A percentile compares a stretch with the other conserved stretches of the same genome.
Conservation (phyloP, 805 yeast genomes). For the Wickerhamiella galacta region DNA sequence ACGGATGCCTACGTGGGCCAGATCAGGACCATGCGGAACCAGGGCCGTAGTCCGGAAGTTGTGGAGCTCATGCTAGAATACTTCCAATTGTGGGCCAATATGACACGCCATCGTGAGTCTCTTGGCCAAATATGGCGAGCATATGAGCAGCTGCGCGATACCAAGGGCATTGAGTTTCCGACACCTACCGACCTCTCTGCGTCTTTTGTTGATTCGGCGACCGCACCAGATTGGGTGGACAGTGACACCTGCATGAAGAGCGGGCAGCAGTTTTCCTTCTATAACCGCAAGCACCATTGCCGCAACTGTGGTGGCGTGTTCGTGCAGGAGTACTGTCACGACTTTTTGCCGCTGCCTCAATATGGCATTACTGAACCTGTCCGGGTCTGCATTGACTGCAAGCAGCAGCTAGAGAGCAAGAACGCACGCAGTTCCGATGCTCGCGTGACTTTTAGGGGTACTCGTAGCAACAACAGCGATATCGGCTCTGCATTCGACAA, state of each 20-base stretch:
- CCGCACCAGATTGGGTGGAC: constrained; percentile 97
- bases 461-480: constrained; percentile 8
- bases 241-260: constrained; percentile 92
- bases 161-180: constrained; percentile 53
- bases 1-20: constrained; percentile 63
- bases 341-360: constrained; percentile 53
- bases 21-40: constrained; percentile 28
- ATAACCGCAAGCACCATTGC: constrained; percentile 91
- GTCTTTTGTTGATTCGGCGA: constrained; percentile 64
- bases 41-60: constrained; percentile 33
- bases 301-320: constrained; percentile 93
- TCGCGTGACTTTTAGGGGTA: background rate
- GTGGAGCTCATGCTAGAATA: constrained; percentile 42
- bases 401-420: constrained; percentile 37
- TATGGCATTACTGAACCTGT: constrained; percentile 81
- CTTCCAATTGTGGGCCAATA: constrained; percentile 61
- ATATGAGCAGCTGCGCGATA: constrained; percentile 37
- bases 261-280: constrained; percentile 57
- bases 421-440: background rate
- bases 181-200: constrained; percentile 20
- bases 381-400: constrained; percentile 85
- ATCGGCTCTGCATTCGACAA: constrained; percentile 25
- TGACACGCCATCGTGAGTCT: constrained; percentile 52
- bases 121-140: constrained; percentile 46
- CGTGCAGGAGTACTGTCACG: constrained; percentile 71